Evolutionary conservation across 257 asterid genomes (phyloP).

Genomic region (Galeopsis tetrahit): DNA sequence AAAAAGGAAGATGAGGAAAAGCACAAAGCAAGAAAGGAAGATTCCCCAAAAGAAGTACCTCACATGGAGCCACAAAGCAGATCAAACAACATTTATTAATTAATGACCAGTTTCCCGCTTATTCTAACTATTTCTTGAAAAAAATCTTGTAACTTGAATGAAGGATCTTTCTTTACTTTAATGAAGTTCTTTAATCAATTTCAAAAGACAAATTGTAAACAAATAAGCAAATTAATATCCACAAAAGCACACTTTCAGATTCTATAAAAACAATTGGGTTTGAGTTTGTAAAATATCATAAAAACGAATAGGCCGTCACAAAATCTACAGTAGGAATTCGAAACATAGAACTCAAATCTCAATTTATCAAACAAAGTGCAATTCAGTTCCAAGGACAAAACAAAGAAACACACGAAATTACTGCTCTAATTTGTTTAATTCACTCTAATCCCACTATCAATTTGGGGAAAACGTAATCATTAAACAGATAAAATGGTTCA

Average conservation of each 20-base stretch:
- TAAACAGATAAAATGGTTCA: constrained; percentile 1
- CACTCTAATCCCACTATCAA: constrained; percentile 24
- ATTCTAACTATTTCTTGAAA: not conserved
- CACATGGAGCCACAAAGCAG: constrained; percentile 57
- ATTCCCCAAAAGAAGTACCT: constrained; percentile 68
- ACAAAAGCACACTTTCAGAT: constrained; percentile 4
- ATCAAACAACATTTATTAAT: constrained; percentile 45
- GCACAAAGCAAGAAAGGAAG: constrained; percentile 86
- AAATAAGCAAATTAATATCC: not conserved
- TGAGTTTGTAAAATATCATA: constrained; percentile 11
- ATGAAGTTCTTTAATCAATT: not conserved
- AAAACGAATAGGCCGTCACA: not conserved
- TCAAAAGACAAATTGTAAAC: not conserved
- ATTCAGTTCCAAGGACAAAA: constrained; percentile 16
- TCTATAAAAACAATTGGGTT: not conserved
- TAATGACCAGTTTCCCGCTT: constrained; percentile 43
- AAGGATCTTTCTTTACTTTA: not conserved
- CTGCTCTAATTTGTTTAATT: constrained; percentile 17
- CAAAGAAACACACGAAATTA: not conserved
- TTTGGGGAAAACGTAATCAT: not conserved
- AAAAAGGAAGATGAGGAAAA: constrained; percentile 52
- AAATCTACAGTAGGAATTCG: constrained; percentile 11
- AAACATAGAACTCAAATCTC: constrained; percentile 11
- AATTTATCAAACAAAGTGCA: not conserved
- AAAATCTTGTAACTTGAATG: not conserved